Conservation (phyloP, 768 basidiomycete genomes). For the Kwoniella pini region DNA sequence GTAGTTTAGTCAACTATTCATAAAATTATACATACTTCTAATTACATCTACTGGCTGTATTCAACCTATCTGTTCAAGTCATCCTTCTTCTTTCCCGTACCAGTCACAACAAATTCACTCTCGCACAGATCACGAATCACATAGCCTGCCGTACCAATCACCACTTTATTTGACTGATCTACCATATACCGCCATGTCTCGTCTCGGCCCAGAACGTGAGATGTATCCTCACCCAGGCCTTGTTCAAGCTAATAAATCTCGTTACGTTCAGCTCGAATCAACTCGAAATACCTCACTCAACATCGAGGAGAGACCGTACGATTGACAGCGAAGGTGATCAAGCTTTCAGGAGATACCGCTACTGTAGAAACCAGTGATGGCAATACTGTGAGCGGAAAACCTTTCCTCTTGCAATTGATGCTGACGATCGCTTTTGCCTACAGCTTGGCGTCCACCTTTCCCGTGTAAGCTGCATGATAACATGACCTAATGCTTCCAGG, state of each 20-base stretch:
- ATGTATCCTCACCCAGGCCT: not conserved
- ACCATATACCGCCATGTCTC: slow-evolving; percentile 27
- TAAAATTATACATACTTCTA: too few relatives aligned
- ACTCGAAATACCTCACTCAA: slow-evolving; percentile 62
- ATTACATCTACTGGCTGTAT: too few relatives aligned
- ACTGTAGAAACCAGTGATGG: slow-evolving; percentile 70
- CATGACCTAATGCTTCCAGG: slow-evolving; percentile 3
- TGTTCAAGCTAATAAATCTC: not conserved
- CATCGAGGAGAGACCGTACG: slow-evolving; percentile 64
- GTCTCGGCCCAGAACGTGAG: slow-evolving; percentile 43
- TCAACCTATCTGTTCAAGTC: too few relatives aligned
- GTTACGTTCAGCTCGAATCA: slow-evolving; percentile 60
- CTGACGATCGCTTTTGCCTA: not conserved
- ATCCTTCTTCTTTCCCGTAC: too few relatives aligned
- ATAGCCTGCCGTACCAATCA: too few relatives aligned
- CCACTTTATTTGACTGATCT: not conserved
- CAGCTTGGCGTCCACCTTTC: slow-evolving; percentile 41
- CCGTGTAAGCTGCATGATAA: slow-evolving; percentile 25
- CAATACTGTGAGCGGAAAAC: slow-evolving; percentile 57
- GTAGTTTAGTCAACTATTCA: too few relatives aligned
- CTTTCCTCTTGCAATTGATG: not conserved
- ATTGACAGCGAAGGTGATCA: slow-evolving; percentile 65
- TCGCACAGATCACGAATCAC: too few relatives aligned
- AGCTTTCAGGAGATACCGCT: slow-evolving; percentile 60
- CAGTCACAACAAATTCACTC: too few relatives aligned